Evolutionary conservation across 371 early-diverging fungal species (phyloP).

Genomic region (Apophysomyces elegans): DNA sequence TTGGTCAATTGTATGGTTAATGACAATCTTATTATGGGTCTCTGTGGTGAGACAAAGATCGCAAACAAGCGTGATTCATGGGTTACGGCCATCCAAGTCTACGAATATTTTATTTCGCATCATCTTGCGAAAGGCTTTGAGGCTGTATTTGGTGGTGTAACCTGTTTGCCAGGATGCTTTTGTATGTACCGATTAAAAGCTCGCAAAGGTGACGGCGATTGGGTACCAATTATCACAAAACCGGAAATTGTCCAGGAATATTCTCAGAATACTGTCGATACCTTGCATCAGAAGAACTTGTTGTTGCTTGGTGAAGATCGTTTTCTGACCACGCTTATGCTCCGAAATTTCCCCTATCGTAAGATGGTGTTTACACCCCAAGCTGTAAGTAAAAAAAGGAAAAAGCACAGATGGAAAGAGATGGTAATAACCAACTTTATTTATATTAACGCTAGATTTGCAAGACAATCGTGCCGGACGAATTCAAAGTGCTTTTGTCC

Average conservation of each 20-base stretch:
- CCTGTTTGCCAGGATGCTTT: conserved; percentile 96
- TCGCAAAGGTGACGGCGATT: conserved; percentile 64
- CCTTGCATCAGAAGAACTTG: conserved; percentile 94
- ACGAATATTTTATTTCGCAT: conserved; percentile 96
- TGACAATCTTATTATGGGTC: conserved; percentile 82
- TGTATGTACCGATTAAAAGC: conserved; percentile 89
- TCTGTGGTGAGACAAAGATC: conserved; percentile 88
- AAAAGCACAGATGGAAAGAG: neutral
- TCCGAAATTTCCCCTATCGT: conserved; percentile 88
- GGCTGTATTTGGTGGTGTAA: conserved; percentile 96
- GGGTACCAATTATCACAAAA: conserved; percentile 80
- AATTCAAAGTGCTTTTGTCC: conserved; percentile 76
- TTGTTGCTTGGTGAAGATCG: conserved; percentile 94
- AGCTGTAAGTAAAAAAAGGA: conserved; percentile 55
- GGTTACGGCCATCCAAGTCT: conserved; percentile 95
- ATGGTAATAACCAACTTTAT: conserved; percentile 9
- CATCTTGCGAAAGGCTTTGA: conserved; percentile 94
- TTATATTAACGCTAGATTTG: conserved; percentile 47
- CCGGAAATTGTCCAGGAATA: conserved; percentile 90
- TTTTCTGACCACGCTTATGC: conserved; percentile 93
- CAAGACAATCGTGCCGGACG: conserved; percentile 81
- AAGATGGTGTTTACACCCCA: conserved; percentile 92
- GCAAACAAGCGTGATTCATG: conserved; percentile 85
- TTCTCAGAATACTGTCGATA: conserved; percentile 84
- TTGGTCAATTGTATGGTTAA: conserved; percentile 81